phyloP scores from a whole-genome alignment of 73 alveolate species.

The Paramecium octaurelia region DNA sequence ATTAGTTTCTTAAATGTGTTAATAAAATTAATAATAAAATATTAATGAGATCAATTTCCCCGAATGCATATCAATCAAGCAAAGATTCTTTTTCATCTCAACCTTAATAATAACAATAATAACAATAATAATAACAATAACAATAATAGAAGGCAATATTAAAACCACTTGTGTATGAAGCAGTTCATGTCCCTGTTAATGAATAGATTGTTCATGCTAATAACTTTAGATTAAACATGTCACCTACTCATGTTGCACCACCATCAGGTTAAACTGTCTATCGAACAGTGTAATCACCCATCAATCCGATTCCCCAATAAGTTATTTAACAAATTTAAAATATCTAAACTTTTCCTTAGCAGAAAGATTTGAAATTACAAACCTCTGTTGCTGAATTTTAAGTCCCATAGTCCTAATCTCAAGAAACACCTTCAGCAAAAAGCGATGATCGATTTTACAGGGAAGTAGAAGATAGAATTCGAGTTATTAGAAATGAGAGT shows the following conservation, averaged over 20 bases:
- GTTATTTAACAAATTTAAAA: background rate
- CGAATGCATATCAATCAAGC: background rate
- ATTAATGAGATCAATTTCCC: slow-evolving; percentile 38
- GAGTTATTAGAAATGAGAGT: background rate
- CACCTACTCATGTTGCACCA: slow-evolving; percentile 6
- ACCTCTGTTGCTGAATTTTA: background rate
- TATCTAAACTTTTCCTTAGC: background rate
- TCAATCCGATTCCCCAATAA: background rate
- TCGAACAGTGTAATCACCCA: background rate
- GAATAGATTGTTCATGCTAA: background rate
- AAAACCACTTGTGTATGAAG: slow-evolving; percentile 40
- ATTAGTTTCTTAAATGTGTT: background rate
- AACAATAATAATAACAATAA: background rate
- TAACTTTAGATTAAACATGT: background rate
- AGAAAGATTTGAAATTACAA: background rate
- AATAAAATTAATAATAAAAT: slow-evolving; percentile 19
- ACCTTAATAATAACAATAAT: background rate
- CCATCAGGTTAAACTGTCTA: slow-evolving; percentile 16
- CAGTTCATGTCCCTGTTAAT: slow-evolving; percentile 36
- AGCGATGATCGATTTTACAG: background rate
- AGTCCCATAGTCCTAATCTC: background rate
- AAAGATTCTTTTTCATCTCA: background rate
- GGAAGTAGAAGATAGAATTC: slow-evolving; percentile 23
- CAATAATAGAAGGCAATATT: background rate
- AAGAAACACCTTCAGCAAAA: background rate